phyloP scores from a whole-genome alignment of 768 basidiomycete species.

The Boletus speciosus region DNA sequence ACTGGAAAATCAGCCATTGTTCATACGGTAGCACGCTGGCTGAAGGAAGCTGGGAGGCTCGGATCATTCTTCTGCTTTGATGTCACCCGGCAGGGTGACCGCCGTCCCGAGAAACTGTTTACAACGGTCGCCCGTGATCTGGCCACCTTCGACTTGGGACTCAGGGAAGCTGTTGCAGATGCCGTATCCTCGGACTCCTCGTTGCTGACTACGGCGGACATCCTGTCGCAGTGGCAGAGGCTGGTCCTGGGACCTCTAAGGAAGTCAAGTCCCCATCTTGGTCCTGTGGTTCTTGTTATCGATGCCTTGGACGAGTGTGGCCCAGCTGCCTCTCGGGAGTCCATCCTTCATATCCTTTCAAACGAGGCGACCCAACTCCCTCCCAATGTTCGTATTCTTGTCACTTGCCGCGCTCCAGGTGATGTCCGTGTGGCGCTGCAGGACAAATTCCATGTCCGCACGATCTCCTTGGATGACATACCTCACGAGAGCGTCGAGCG shows the following conservation, averaged over 20 bases:
- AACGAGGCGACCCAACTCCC: background rate
- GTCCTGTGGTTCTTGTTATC: background rate
- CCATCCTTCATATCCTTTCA: background rate
- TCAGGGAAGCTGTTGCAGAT: background rate
- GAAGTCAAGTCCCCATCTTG: background rate
- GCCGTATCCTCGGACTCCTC: background rate
- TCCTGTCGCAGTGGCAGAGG: too few species aligned
- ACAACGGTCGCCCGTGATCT: background rate
- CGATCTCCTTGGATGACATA: background rate
- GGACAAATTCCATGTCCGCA: background rate
- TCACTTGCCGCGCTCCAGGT: background rate
- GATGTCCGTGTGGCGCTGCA: background rate
- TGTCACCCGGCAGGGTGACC: background rate
- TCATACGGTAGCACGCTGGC: background rate
- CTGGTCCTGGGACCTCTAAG: background rate
- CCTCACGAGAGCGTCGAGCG: background rate
- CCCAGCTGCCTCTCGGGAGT: background rate
- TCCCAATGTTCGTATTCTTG: background rate
- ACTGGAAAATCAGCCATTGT: background rate
- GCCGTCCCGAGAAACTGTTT: background rate
- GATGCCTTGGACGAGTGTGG: background rate
- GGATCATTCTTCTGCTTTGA: background rate
- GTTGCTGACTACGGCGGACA: too few species aligned
- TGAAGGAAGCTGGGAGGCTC: background rate
- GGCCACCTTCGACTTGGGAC: background rate